Conservation (phyloP, 495 filamentous ascomycete genomes). For the Choiromyces venosus region DNA sequence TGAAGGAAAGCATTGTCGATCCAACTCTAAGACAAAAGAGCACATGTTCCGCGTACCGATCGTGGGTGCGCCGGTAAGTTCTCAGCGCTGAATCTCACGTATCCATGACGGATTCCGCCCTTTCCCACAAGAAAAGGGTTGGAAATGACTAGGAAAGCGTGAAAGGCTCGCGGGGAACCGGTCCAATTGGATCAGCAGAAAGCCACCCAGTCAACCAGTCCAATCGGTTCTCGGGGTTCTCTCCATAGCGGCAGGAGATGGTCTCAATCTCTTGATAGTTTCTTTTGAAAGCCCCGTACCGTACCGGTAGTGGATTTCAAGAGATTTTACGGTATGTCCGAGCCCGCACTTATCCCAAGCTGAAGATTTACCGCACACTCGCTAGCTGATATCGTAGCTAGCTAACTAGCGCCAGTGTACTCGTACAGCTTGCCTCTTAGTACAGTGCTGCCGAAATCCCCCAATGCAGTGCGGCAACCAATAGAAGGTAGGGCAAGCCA, state of each 20-base stretch:
- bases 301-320: too few relatives aligned
- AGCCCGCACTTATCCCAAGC: not conserved
- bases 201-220: not conserved
- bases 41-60: not conserved
- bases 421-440: too few relatives aligned
- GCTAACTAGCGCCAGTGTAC: not conserved
- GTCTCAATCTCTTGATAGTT: not conserved
- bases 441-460: not conserved
- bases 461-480: not conserved
- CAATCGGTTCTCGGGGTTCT: not conserved
- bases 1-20: not conserved
- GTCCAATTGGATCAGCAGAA: not conserved
- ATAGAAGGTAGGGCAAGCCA: not conserved
- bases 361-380: not conserved
- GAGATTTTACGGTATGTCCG: not conserved
- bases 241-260: not conserved
- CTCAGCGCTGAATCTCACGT: not conserved
- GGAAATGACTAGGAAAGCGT: not conserved
- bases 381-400: too few relatives aligned
- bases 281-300: too few relatives aligned
- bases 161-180: not conserved
- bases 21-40: not conserved
- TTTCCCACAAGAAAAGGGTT: not conserved
- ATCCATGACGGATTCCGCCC: not conserved
- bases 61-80: not conserved